Percentiles rank a stretch among this genome's conserved stretches.
Evolutionary conservation across 2,329 filamentous ascomycete genomes (phyloP).

Genomic region (Diaporthe australafricana): DNA sequence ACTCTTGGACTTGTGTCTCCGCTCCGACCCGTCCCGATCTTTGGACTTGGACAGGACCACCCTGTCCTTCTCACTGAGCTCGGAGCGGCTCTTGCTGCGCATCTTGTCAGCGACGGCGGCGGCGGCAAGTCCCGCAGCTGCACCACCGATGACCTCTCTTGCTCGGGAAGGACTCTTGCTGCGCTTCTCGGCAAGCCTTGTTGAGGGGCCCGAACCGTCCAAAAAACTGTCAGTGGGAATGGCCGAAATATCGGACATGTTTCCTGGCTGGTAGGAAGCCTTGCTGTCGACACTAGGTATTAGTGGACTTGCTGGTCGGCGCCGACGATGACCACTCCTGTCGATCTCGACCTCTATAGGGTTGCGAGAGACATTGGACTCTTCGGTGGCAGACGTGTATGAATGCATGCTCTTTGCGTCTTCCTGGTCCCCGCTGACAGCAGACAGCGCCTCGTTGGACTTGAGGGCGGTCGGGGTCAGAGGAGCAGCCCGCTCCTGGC

Average conservation of each 20-base stretch:
- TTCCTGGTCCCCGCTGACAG: slow-evolving; percentile 52
- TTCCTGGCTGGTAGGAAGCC: slow-evolving; percentile 71
- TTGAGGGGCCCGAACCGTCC: slow-evolving; percentile 65
- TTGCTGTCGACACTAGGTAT: slow-evolving; percentile 68
- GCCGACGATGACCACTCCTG: slow-evolving; percentile 63
- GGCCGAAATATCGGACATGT: slow-evolving; percentile 88
- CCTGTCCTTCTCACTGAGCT: slow-evolving; percentile 49
- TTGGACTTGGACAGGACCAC: slow-evolving; percentile 46
- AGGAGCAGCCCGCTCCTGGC: slow-evolving; percentile 60
- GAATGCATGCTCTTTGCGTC: slow-evolving; percentile 78
- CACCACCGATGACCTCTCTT: slow-evolving; percentile 53
- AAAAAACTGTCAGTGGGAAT: slow-evolving; percentile 72
- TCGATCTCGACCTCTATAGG: slow-evolving; percentile 93
- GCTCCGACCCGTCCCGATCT: slow-evolving; percentile 61
- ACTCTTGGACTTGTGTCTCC: slow-evolving; percentile 61
- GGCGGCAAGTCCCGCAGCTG: slow-evolving; percentile 51
- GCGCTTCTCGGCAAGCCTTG: slow-evolving; percentile 49
- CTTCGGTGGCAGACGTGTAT: slow-evolving; percentile 82
- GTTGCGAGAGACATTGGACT: slow-evolving; percentile 79
- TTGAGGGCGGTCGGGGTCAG: slow-evolving; percentile 52
- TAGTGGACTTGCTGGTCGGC: slow-evolving; percentile 75
- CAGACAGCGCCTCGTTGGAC: slow-evolving; percentile 54
- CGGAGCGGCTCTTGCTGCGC: slow-evolving; percentile 56
- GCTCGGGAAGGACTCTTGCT: slow-evolving; percentile 56
- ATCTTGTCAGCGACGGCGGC: slow-evolving; percentile 55